Evolutionary conservation across 2,329 filamentous ascomycete genomes (phyloP), one percentile per base, ranked within the genome.

Genomic region (Fusarium longipes): DNA sequence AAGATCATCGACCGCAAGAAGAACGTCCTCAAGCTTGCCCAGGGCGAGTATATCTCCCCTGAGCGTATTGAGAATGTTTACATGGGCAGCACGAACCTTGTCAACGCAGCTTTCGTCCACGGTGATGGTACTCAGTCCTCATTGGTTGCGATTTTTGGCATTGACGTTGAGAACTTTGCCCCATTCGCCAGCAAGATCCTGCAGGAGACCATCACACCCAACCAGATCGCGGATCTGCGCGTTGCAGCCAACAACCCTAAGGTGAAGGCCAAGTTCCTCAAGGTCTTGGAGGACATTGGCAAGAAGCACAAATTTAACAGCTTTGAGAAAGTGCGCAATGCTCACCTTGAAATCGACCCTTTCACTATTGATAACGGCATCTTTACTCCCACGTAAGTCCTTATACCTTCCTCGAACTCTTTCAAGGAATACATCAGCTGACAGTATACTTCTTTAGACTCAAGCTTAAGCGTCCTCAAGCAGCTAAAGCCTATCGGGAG

Each of bases 1-100:
- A 89, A 88, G 79, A 97, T 99, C 79, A 91, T 99, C 73, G 96
- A 99, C 80, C 93, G 96, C 73, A 91, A 93, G 81, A 99, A 99
- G 91, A 98, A 98, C 80, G 93, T 99, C n/a, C 88, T 99, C 76
- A 99, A 99, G 86, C 88, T 99, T 56, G 90, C 95, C 0, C 96
- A 99, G 80, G 96, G 96, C 78, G 96, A 99, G 82, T 99, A 99
- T 81, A 93, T 99, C 74, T 97, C 94, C 2, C 96, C 96, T 15
- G 96, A 99, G 82, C 92, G 94, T 57, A 93, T 99, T 75, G 96
- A 99, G 83, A 97, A 97, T 77, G 91, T 97, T 33, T 96, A 94
- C 78, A 84, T 96, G 65, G 93, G 91, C 66, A 93, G 91, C 80
- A 89, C 89, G 65, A 90, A 87, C 68, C 89, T 94, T 71, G 82